phyloP scores from a whole-genome alignment of 768 basidiomycete species.

The Boletus pseudo-olivaceus region DNA sequence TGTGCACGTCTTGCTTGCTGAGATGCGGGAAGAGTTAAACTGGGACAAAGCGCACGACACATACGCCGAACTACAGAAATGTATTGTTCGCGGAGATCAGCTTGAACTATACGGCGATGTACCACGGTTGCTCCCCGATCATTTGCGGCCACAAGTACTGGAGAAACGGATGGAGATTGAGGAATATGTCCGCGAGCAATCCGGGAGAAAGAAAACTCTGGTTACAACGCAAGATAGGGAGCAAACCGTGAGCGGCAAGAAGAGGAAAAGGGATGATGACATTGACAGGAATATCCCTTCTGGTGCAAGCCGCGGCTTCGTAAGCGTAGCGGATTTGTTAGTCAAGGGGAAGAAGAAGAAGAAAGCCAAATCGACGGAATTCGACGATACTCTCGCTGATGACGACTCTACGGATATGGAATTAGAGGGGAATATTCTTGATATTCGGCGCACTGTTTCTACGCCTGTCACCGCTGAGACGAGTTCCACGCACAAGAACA shows the following conservation, averaged over 20 bases:
- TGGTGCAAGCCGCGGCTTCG: conserved; percentile 70
- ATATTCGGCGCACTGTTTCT: conserved; percentile 49
- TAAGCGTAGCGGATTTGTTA: conserved; percentile 61
- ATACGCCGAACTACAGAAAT: conserved; percentile 85
- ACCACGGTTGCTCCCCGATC: conserved; percentile 74
- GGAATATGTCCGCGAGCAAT: conserved; percentile 57
- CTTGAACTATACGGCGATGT: conserved; percentile 95
- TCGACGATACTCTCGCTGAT: conserved; percentile 48
- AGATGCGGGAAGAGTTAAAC: conserved; percentile 87
- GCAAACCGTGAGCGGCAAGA: conserved; percentile 39
- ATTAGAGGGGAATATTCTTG: conserved; percentile 53
- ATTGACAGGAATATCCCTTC: conserved; percentile 66
- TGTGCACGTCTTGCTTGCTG: conserved; percentile 89
- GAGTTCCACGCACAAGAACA: conserved; percentile 34
- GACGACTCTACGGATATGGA: conserved; percentile 70
- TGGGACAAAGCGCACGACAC: conserved; percentile 83
- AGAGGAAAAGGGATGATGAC: conserved; percentile 71
- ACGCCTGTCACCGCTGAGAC: conserved; percentile 37
- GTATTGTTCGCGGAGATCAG: conserved; percentile 79
- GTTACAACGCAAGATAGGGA: conserved; percentile 24
- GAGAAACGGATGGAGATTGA: conserved; percentile 84
- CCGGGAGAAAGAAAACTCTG: conserved; percentile 32
- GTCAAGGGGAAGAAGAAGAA: conserved; percentile 52
- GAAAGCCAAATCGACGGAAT: conserved; percentile 37
- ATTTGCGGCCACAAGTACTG: conserved; percentile 70